Percentiles rank a stretch among this genome's conserved stretches.
Conservation (phyloP, 1,284 basidiomycete genomes). For the Wallemia ichthyophaga region DNA sequence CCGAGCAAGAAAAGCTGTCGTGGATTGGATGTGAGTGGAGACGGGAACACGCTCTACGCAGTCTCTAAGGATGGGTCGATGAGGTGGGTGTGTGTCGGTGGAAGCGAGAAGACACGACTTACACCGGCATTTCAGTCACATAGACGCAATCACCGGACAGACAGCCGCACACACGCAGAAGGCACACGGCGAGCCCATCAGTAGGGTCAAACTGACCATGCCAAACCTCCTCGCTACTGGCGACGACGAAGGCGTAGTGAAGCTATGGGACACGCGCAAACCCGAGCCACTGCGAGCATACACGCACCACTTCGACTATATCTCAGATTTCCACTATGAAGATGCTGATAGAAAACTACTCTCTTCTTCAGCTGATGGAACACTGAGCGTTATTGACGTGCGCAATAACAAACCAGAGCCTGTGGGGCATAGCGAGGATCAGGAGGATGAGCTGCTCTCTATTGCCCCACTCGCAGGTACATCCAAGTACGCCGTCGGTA, state of each 20-base stretch:
- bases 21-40: conserved; percentile 29
- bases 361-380: conserved; percentile 72
- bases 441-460: conserved; percentile 77
- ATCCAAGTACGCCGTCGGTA: conserved; percentile 58
- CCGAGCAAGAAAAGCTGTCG: conserved; percentile 48
- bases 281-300: conserved; percentile 33
- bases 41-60: conserved; percentile 36
- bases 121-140: neutral
- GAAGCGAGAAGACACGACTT: neutral
- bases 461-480: conserved; percentile 50
- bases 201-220: conserved; percentile 39
- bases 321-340: conserved; percentile 68
- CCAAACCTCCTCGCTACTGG: conserved; percentile 48
- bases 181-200: conserved; percentile 45
- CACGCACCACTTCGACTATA: conserved; percentile 78
- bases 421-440: conserved; percentile 57
- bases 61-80: conserved; percentile 58
- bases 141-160: conserved; percentile 21
- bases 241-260: conserved; percentile 78
- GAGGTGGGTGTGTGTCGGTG: conserved; percentile 25
- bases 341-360: conserved; percentile 57
- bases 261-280: conserved; percentile 71
- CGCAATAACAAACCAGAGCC: conserved; percentile 43
- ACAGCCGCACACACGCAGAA: conserved; percentile 28
- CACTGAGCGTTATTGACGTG: conserved; percentile 63